Evolutionary conservation across 768 basidiomycete genomes (phyloP).

Genomic region (Suillus cothurnatus): DNA sequence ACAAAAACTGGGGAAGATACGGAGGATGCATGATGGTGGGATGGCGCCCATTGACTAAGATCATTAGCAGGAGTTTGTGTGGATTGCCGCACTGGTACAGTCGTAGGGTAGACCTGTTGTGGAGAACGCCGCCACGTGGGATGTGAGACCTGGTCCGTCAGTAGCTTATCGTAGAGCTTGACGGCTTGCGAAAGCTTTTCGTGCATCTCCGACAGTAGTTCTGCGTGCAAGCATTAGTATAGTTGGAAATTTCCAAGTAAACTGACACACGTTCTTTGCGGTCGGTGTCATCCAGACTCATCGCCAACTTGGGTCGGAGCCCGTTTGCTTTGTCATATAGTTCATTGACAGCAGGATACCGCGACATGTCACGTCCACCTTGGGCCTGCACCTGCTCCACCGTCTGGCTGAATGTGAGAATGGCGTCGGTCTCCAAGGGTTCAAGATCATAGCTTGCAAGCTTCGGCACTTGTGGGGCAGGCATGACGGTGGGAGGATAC

Average conservation of each 20-base stretch:
- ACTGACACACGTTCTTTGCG: constrained; percentile 76
- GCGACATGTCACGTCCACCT: constrained; percentile 74
- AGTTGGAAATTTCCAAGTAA: neutral
- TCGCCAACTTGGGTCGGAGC: constrained; percentile 77
- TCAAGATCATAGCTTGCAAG: constrained; percentile 81
- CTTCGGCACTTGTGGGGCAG: constrained; percentile 47
- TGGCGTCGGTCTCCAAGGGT: constrained; percentile 79
- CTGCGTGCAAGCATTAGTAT: constrained; percentile 39
- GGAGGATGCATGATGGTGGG: constrained; percentile 21
- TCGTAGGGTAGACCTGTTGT: constrained; percentile 13
- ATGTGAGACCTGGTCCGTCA: constrained; percentile 80
- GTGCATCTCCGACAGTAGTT: constrained; percentile 91
- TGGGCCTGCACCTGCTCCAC: constrained; percentile 82
- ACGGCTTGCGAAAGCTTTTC: constrained; percentile 92
- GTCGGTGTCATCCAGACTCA: constrained; percentile 82
- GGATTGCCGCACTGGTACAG: constrained; percentile 1
- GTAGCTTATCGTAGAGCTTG: constrained; percentile 84
- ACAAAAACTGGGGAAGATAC: constrained; percentile 18
- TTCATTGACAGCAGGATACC: constrained; percentile 83
- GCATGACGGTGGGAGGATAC: constrained; percentile 42
- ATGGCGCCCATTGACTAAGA: constrained; percentile 36
- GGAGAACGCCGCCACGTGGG: constrained; percentile 58
- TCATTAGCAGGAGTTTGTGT: constrained; percentile 25
- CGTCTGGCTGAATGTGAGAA: constrained; percentile 89
- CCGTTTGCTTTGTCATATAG: constrained; percentile 82